phyloP scores from a whole-genome alignment of 169 alveolate species.

The Plasmodium sp. region DNA sequence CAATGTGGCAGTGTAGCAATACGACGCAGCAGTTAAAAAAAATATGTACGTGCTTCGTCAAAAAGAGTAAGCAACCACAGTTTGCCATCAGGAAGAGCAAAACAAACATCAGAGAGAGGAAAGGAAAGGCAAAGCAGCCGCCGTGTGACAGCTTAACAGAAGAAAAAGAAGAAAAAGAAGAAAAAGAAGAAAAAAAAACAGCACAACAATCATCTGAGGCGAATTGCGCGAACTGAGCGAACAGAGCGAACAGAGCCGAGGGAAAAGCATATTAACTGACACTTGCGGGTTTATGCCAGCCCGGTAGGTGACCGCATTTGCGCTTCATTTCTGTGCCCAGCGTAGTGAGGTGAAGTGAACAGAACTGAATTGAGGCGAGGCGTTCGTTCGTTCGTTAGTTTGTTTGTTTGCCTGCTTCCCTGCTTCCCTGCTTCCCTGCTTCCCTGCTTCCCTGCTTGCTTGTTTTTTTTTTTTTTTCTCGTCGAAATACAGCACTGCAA shows the following conservation, averaged over 20 bases:
- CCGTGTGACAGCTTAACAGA: not conserved
- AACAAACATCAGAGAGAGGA: not conserved
- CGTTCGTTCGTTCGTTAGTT: not conserved
- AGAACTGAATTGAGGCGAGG: not conserved
- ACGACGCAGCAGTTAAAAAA: not conserved
- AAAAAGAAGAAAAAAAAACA: not conserved
- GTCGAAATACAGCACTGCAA: not conserved
- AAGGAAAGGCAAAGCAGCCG: not conserved
- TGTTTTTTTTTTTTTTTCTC: not conserved
- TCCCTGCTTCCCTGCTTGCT: not conserved
- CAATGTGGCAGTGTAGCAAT: not conserved
- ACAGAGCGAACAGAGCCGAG: not conserved
- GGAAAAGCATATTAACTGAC: not conserved
- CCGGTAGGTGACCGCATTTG: not conserved
- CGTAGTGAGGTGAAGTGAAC: not conserved
- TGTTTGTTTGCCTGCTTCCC: not conserved
- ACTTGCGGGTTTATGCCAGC: not conserved
- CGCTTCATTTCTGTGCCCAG: not conserved
- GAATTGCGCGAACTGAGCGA: not conserved
- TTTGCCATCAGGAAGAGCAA: not conserved
- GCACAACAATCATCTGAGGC: not conserved
- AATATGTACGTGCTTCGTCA: not conserved
- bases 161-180: not conserved
- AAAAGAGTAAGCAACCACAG: not conserved
- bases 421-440: not conserved